Evolutionary conservation across 495 filamentous ascomycete genomes (phyloP), one percentile per base, ranked within the genome.

Genomic region (Talaromyces stipitatus): DNA sequence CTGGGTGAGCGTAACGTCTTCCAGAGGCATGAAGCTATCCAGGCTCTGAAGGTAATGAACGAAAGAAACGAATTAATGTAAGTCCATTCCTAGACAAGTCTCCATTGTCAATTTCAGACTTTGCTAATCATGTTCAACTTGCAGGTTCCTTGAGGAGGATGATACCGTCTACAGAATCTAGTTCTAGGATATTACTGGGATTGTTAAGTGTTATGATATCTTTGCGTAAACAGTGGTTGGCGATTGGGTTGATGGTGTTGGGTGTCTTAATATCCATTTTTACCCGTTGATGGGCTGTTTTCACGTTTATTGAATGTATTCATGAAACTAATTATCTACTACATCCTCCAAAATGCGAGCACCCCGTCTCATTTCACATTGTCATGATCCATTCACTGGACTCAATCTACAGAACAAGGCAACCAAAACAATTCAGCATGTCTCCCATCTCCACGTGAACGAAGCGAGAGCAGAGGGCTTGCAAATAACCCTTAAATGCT

Each of bases 21-120:
- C 75, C 79, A 73, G 32, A 76, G 78, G 26, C 70, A 73, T 1
- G 95, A 98, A 73, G 91, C 89, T 2, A 71, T 88, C 53, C 75
- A 81, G 69, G 92, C 90, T 51, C 69, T 98, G 63, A 78, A 79
- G 68, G 81, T 73, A 64, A 87, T 98, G 89, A 85, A 88, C 57
- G 84, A 86, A 45, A 74, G 78, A 68, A 97, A 97, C 66, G 82
- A 89, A 74, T 85, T 98, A 70, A 97, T 97, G 95, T 96, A 72
- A 84, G 89, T 86, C 23, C 23, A 33, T 27, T 45, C 14, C 52
- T 26, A 14, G 9, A 47, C 30, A n/a, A 11, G 30, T 47, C 23
- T 26, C 24, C 52, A 41, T 54, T 30, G 20, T 30, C 26, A 22
- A 26, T 23, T 18, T n/a, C 41, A 26, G 14, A n/a, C 24, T 48